Evolutionary conservation across 495 filamentous ascomycete species (phyloP), one percentile per base, ranked within the genome.

Genomic region (Chaetomium fimeti): DNA sequence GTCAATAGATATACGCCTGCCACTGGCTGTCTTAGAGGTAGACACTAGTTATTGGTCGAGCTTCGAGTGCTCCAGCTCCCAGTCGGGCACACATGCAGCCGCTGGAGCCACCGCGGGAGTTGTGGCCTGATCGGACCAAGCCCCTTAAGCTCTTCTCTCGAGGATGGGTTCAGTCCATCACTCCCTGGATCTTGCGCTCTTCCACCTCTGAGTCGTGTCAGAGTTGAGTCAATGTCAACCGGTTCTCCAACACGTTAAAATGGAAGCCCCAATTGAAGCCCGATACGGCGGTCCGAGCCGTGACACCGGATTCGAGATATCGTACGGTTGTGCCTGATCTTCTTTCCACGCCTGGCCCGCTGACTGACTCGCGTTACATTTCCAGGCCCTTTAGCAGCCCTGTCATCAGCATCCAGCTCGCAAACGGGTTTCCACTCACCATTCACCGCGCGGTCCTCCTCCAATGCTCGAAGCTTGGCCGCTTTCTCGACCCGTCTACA

Each of bases 341-440:
- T 5, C 24, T 32, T 5, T 25, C 5, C 27, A 43, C 11, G 13
- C 18, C 15, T 6, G 15, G 11, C 40, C 15, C 2, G 11, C n/a
- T 56, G 27, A 18, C n/a, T 56, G 27, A 22, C 11, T 25, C n/a
- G 4, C 27, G 16, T 11, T 51, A 29, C 25, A 42, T 22, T 42
- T 25, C 16, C 57, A 76, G 73, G n/a, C 71, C 73, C 9, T 76
- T 70, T 53, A 58, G 63, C 12, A 67, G 63, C 6, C 57, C 62
- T 13, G n/a, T 69, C 0, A 58, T 70, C 32, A 54, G 11, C 8
- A 22, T 75, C 24, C 27, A 57, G 7, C 70, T 74, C 52, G 27
- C 27, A 13, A 28, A 68, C 29, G 66, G 66, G 24, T 18, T 47
- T 1, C 42, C 63, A 2, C 64, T 71, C 20, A 47, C 43, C 54